phyloP scores from a whole-genome alignment of 805 yeast genomes.

The Cyberlindnera petersonii region DNA sequence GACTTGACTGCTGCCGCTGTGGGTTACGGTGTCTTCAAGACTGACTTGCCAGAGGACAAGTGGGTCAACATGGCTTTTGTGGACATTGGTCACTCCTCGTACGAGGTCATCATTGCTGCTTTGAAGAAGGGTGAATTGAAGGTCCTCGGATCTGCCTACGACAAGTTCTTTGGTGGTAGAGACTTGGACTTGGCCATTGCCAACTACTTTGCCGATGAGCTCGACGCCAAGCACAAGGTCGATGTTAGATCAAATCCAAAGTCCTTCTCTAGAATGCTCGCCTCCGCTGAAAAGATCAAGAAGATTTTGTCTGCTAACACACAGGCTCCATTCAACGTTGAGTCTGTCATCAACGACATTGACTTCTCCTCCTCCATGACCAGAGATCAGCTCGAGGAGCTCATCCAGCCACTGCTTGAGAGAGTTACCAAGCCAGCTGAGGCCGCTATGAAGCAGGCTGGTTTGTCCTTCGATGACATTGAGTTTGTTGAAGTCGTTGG shows the following conservation, averaged over 20 bases:
- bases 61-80: slow-evolving; percentile 87
- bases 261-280: slow-evolving; percentile 89
- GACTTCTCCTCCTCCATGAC: slow-evolving; percentile 87
- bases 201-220: slow-evolving; percentile 90
- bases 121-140: slow-evolving; percentile 96
- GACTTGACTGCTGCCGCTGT: slow-evolving; percentile 99
- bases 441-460: slow-evolving; percentile 77
- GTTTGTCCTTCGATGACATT: slow-evolving; percentile 64
- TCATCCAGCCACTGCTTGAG: slow-evolving; percentile 74
- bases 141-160: slow-evolving; percentile 86
- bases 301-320: slow-evolving; percentile 95
- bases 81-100: slow-evolving; percentile 96
- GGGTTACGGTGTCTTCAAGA: slow-evolving; percentile 98
- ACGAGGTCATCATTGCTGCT: slow-evolving; percentile 83
- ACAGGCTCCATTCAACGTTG: slow-evolving; percentile 90
- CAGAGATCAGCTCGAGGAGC: slow-evolving; percentile 91
- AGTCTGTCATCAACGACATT: slow-evolving; percentile 94
- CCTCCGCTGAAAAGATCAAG: slow-evolving; percentile 91
- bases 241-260: slow-evolving; percentile 88
- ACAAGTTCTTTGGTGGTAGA: slow-evolving; percentile 98
- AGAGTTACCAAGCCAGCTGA: slow-evolving; percentile 77
- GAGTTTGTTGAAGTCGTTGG: slow-evolving; percentile 95
- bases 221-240: slow-evolving; percentile 87
- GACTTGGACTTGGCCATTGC: slow-evolving; percentile 92
- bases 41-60: slow-evolving; percentile 92